Evolutionary conservation across 1,284 basidiomycete species (phyloP).

Genomic region (Cryptococcus sp.): DNA sequence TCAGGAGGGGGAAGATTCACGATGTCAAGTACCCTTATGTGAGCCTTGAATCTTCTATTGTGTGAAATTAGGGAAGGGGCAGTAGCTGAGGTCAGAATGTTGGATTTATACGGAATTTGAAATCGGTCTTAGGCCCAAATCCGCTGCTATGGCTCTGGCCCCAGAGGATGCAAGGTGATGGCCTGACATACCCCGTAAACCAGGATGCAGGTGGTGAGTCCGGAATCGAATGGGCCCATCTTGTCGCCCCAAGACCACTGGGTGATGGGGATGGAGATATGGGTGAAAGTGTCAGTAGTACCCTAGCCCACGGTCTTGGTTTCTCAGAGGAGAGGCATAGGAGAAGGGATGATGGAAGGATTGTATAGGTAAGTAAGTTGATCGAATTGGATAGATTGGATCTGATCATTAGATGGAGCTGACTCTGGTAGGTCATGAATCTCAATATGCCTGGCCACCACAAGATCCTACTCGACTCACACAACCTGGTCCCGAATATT

Average conservation of each 20-base stretch:
- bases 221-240: constrained; percentile 39
- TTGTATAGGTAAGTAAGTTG: neutral
- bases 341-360: constrained; percentile 9
- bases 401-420: neutral
- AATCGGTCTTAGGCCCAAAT: constrained; percentile 69
- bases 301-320: neutral
- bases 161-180: constrained; percentile 59
- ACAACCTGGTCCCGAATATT: constrained; percentile 21
- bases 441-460: constrained; percentile 54
- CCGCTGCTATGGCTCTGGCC: constrained; percentile 76
- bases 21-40: constrained; percentile 93
- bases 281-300: neutral
- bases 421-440: constrained; percentile 5
- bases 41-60: constrained; percentile 37
- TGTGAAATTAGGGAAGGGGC: no score
- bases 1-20: constrained; percentile 76
- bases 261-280: neutral
- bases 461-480: constrained; percentile 48
- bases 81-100: constrained; percentile 58
- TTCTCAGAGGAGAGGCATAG: constrained; percentile 9
- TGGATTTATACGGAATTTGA: constrained; percentile 66
- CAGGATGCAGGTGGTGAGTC: constrained; percentile 71
- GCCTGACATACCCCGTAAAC: constrained; percentile 70
- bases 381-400: neutral
- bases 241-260: constrained; percentile 23